These are phyloP conservation scores for Fremontodendron californicum DNA, from an alignment of 345 rosid species.

Conservation along the genomic window DNA sequence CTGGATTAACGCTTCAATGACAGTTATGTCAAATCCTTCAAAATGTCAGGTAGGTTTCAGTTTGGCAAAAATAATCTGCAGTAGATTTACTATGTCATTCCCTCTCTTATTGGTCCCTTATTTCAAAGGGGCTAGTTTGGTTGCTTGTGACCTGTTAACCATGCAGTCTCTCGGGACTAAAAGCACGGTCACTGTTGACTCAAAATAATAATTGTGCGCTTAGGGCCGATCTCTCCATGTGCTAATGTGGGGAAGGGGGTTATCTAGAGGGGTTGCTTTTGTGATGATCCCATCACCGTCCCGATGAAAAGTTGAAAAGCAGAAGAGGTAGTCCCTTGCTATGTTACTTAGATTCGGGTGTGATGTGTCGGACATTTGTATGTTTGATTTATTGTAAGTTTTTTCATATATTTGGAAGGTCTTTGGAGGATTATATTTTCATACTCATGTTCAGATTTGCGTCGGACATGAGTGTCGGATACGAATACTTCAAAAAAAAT, in stretches of 20 bases:
- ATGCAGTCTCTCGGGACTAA: neutral
- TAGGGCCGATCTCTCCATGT: neutral
- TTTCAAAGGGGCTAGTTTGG: neutral
- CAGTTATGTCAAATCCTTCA: constrained; percentile 1
- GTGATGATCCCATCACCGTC: neutral
- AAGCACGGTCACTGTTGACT: neutral
- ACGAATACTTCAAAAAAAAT: no score
- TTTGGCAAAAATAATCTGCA: neutral
- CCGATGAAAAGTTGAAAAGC: neutral
- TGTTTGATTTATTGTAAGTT: no score
- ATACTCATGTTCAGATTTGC: no score
- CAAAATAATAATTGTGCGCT: neutral
- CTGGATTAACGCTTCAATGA: neutral
- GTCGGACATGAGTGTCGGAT: no score
- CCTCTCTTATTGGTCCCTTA: neutral
- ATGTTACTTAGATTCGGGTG: no score
- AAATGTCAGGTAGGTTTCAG: neutral
- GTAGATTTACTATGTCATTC: neutral
- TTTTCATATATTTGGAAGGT: no score
- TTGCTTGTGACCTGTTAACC: neutral
- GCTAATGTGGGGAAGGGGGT: neutral
- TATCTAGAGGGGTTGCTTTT: neutral
- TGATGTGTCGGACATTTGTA: no score
- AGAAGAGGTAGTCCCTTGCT: neutral
- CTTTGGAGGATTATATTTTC: no score